Evolutionary conservation across 2,329 filamentous ascomycete genomes (phyloP).

Genomic region (Alternaria arborescens): DNA sequence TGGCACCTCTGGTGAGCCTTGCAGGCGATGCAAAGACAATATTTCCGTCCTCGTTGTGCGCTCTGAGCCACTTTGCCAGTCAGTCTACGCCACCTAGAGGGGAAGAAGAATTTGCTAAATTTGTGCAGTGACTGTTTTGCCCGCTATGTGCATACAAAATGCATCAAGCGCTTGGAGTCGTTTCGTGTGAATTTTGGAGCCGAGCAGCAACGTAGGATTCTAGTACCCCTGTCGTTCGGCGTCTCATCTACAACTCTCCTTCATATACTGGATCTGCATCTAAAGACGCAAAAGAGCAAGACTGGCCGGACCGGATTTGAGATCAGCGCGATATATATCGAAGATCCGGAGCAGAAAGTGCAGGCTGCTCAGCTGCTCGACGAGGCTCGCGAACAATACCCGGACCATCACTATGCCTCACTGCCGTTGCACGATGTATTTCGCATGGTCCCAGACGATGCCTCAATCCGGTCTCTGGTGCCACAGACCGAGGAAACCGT

Average conservation of each 20-base stretch:
- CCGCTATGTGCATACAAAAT: constrained; percentile 79
- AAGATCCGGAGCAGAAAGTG: constrained; percentile 42
- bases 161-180: constrained; percentile 77
- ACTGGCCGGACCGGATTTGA: constrained; percentile 73
- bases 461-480: constrained; percentile 31
- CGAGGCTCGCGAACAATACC: constrained; percentile 66
- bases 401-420: constrained; percentile 69
- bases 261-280: constrained; percentile 75
- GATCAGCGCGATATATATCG: constrained; percentile 64
- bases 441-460: constrained; percentile 30
- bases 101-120: constrained; percentile 23
- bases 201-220: constrained; percentile 63
- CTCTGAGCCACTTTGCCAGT: constrained; percentile 68
- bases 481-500: constrained; percentile 7
- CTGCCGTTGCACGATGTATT: constrained; percentile 70
- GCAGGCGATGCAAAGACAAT: constrained; percentile 65
- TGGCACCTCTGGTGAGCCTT: constrained; percentile 48
- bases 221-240: constrained; percentile 85
- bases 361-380: constrained; percentile 22
- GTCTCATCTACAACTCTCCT: constrained; percentile 80
- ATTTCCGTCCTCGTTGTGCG: constrained; percentile 64
- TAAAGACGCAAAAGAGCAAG: constrained; percentile 70
- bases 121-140: constrained; percentile 74
- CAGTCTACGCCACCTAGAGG: constrained; percentile 31
- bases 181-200: constrained; percentile 64